Conservation (phyloP, 345 rosid genomes). For the Ceriops decandra region DNA sequence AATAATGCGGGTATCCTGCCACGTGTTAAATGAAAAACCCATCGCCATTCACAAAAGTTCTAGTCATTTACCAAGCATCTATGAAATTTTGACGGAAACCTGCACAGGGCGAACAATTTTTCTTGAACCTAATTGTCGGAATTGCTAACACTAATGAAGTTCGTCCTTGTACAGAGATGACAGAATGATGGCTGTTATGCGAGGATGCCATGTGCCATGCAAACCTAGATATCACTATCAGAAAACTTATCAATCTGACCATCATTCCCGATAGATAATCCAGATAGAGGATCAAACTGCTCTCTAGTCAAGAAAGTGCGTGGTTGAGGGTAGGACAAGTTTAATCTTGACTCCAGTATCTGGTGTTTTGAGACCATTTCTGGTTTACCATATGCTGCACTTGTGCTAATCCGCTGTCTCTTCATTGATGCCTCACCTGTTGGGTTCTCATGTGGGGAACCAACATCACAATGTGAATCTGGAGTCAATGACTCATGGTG, state of each 20-base stretch:
- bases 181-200: slow-evolving; percentile 7
- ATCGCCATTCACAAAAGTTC: slow-evolving; percentile 10
- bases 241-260: slow-evolving; percentile 52
- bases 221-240: slow-evolving; percentile 38
- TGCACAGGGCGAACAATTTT: slow-evolving; percentile 9
- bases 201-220: not conserved
- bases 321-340: slow-evolving; percentile 43
- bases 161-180: slow-evolving; percentile 22
- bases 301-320: slow-evolving; percentile 43
- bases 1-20: too few relatives aligned
- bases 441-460: slow-evolving; percentile 57
- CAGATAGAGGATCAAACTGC: slow-evolving; percentile 50
- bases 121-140: slow-evolving; percentile 24
- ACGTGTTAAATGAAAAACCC: not conserved
- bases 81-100: slow-evolving; percentile 14
- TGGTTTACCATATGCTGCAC: slow-evolving; percentile 39
- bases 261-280: slow-evolving; percentile 39
- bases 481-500: slow-evolving; percentile 84
- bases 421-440: slow-evolving; percentile 57
- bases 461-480: slow-evolving; percentile 64
- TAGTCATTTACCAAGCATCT: slow-evolving; percentile 5
- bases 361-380: slow-evolving; percentile 55
- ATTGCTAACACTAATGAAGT: slow-evolving; percentile 22
- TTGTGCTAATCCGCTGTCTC: slow-evolving; percentile 56
- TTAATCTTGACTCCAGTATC: slow-evolving; percentile 78